Evolutionary conservation across 1,284 basidiomycete genomes (phyloP).

Genomic region (Anthracocystis panici-leucophaei): DNA sequence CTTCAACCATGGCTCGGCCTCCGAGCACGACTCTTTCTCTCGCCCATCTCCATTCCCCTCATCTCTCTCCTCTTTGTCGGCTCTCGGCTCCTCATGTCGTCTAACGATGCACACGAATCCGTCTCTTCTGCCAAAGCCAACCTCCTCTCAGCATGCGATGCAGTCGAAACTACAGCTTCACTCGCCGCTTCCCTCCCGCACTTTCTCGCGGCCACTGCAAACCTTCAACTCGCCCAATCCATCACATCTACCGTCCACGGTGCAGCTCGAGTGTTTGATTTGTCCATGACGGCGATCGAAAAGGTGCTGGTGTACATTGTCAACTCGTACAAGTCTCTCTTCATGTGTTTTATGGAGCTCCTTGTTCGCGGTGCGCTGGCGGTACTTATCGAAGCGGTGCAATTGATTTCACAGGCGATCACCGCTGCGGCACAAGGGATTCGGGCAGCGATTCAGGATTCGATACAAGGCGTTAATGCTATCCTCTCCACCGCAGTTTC

Average conservation of each 20-base stretch:
- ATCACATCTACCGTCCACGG: constrained; percentile 83
- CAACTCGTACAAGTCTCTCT: constrained; percentile 88
- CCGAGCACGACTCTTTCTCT: constrained; percentile 81
- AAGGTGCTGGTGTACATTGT: constrained; percentile 77
- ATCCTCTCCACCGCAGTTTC: constrained; percentile 41
- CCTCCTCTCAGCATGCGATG: constrained; percentile 81
- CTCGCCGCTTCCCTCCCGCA: constrained; percentile 85
- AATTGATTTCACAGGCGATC: constrained; percentile 76
- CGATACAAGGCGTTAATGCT: constrained; percentile 42
- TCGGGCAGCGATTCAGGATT: constrained; percentile 77
- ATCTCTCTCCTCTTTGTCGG: constrained; percentile 87
- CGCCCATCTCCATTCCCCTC: constrained; percentile 78
- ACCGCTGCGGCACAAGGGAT: constrained; percentile 78
- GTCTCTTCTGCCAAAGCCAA: constrained; percentile 79
- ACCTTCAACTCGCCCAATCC: constrained; percentile 80
- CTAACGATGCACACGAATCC: constrained; percentile 77
- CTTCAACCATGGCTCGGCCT: constrained; percentile 81
- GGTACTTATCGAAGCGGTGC: constrained; percentile 82
- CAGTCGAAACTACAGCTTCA: constrained; percentile 84
- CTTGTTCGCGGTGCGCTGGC: constrained; percentile 84
- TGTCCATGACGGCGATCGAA: constrained; percentile 51
- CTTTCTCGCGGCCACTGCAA: constrained; percentile 85
- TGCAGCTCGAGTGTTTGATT: constrained; percentile 72
- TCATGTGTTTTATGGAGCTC: constrained; percentile 91
- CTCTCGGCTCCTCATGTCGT: constrained; percentile 81